Evolutionary conservation across 352 stramenopile genomes (phyloP).

Genomic region (Phytophthora litchii): DNA sequence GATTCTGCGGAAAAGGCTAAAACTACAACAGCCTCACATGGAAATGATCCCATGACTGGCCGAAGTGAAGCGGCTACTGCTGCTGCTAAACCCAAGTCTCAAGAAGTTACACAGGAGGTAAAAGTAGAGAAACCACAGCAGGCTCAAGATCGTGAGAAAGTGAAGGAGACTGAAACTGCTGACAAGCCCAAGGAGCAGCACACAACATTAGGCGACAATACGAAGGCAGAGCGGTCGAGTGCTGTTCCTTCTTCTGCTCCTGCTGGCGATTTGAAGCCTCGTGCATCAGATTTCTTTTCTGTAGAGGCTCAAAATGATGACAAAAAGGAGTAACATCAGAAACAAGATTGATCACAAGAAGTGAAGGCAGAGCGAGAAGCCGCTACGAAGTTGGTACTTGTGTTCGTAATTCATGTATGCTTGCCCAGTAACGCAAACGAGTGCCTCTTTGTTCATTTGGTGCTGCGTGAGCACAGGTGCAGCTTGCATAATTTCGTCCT

Average conservation of each 20-base stretch:
- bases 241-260: neutral
- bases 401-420: constrained; percentile 39
- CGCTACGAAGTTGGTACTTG: constrained; percentile 28
- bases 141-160: constrained; percentile 4
- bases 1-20: constrained; percentile 25
- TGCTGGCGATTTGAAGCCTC: constrained; percentile 14
- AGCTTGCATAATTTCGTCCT: neutral
- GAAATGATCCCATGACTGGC: constrained; percentile 38
- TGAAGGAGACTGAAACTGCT: constrained; percentile 4
- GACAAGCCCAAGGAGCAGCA: constrained; percentile 8
- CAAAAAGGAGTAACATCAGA: constrained; percentile 31
- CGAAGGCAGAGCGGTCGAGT: constrained; percentile 12
- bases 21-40: constrained; percentile 15
- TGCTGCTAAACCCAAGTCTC: constrained; percentile 6
- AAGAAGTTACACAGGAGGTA: constrained; percentile 7
- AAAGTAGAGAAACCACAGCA: constrained; percentile 18
- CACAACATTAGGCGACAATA: constrained; percentile 5
- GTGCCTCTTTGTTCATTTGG: constrained; percentile 4
- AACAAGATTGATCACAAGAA: constrained; percentile 14
- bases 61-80: constrained; percentile 6
- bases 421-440: constrained; percentile 21
- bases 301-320: constrained; percentile 22
- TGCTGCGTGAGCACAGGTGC: neutral
- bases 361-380: constrained; percentile 21
- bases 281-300: constrained; percentile 6